phyloP scores from a whole-genome alignment of 1,284 basidiomycete species.

The Athelia sp. region DNA sequence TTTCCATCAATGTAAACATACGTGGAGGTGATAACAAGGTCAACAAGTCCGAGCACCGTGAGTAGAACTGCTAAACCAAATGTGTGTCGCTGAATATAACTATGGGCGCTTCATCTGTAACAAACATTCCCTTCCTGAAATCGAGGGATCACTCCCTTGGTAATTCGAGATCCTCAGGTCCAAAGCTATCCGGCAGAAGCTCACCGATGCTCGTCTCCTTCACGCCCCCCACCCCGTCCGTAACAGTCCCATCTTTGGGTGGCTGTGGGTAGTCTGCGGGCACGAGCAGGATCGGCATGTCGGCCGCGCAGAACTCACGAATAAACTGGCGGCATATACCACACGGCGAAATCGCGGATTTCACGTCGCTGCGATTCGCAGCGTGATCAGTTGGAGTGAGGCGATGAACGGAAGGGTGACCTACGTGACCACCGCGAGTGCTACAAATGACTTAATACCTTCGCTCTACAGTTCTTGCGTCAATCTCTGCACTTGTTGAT shows the following conservation, averaged over 20 bases:
- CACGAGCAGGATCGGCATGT: slow-evolving; percentile 78
- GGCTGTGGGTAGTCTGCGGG: slow-evolving; percentile 58
- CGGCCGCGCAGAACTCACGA: slow-evolving; percentile 78
- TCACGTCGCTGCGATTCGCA: slow-evolving; percentile 48
- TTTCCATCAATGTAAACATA: no score
- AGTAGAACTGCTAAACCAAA: slow-evolving; percentile 51
- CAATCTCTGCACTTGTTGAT: slow-evolving; percentile 4
- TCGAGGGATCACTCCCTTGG: slow-evolving; percentile 32
- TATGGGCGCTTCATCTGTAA: slow-evolving; percentile 22
- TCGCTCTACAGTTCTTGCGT: slow-evolving; percentile 56
- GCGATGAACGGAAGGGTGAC: slow-evolving; percentile 16
- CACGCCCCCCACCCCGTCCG: slow-evolving; percentile 39
- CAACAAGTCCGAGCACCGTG: slow-evolving; percentile 72
- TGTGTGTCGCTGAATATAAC: slow-evolving; percentile 1
- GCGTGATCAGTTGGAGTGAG: slow-evolving; percentile 8
- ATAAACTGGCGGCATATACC: slow-evolving; percentile 91
- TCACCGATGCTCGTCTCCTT: slow-evolving; percentile 67
- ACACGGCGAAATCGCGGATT: slow-evolving; percentile 71
- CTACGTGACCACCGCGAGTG: slow-evolving; percentile 72
- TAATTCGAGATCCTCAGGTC: slow-evolving; percentile 70
- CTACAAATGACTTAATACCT: slow-evolving; percentile 60
- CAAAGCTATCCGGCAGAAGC: slow-evolving; percentile 85
- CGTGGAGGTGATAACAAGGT: slow-evolving; percentile 71
- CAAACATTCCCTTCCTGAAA: no score
- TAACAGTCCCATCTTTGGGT: slow-evolving; percentile 28